phyloP scores from a whole-genome alignment of 257 asterid species.

The Perilla frutescens region DNA sequence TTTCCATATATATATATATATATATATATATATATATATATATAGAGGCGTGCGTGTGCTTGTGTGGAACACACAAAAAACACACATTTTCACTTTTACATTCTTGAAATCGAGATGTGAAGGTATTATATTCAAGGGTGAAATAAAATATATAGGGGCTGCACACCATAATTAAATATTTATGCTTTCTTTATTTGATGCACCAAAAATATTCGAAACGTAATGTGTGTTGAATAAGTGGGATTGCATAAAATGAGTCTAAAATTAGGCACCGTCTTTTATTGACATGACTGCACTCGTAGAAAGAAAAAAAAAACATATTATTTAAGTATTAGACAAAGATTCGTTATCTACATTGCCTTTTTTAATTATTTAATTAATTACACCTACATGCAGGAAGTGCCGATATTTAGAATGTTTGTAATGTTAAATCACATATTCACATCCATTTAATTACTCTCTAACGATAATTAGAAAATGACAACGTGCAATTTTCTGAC shows the following conservation, averaged over 20 bases:
- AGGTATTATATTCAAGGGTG: neutral
- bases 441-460: too few relatives aligned
- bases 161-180: too few relatives aligned
- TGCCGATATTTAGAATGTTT: neutral
- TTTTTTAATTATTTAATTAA: neutral
- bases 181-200: too few relatives aligned
- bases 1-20: too few relatives aligned
- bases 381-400: neutral
- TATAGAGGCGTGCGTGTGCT: too few relatives aligned
- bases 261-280: conserved; percentile 45
- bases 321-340: neutral
- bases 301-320: neutral
- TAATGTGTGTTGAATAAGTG: conserved; percentile 28
- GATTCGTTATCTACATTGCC: neutral
- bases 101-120: neutral
- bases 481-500: neutral
- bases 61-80: too few relatives aligned
- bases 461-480: neutral
- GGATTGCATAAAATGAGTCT: conserved; percentile 30
- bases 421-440: neutral
- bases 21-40: too few relatives aligned
- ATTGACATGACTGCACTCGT: conserved; percentile 24
- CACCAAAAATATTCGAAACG: too few relatives aligned
- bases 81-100: too few relatives aligned
- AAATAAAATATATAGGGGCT: neutral